Evolutionary conservation across 352 stramenopile genomes (phyloP).

Genomic region (Achlya hypogyna): DNA sequence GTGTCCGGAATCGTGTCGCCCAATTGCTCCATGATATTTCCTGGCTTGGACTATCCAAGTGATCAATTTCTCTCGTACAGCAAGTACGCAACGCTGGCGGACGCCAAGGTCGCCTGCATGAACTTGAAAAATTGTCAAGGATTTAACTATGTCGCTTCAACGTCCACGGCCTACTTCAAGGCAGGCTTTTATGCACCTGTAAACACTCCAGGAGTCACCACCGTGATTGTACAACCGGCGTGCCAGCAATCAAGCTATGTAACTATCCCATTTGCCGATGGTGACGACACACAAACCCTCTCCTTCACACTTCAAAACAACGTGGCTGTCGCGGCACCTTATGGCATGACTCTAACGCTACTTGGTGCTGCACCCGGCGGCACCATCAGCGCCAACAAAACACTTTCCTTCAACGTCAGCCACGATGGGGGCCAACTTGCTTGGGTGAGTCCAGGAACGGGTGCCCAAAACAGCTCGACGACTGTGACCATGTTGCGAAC

Average conservation of each 20-base stretch:
- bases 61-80: neutral
- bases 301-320: neutral
- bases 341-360: neutral
- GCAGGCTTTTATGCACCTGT: too few relatives aligned
- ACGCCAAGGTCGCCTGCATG: neutral
- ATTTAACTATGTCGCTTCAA: neutral
- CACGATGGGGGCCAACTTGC: neutral
- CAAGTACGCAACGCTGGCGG: neutral
- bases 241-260: too few relatives aligned
- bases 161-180: neutral
- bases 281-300: neutral
- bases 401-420: neutral
- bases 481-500: neutral
- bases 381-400: neutral
- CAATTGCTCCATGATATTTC: neutral
- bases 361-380: neutral
- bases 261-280: neutral
- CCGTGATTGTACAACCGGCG: too few relatives aligned
- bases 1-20: neutral
- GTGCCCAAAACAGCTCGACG: neutral
- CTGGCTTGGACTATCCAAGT: neutral
- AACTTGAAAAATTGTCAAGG: neutral
- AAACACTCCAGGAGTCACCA: too few relatives aligned
- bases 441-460: neutral
- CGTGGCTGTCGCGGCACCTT: neutral